Evolutionary conservation across 83 land plant species (phyloP).

Genomic region (Larix sibirica): DNA sequence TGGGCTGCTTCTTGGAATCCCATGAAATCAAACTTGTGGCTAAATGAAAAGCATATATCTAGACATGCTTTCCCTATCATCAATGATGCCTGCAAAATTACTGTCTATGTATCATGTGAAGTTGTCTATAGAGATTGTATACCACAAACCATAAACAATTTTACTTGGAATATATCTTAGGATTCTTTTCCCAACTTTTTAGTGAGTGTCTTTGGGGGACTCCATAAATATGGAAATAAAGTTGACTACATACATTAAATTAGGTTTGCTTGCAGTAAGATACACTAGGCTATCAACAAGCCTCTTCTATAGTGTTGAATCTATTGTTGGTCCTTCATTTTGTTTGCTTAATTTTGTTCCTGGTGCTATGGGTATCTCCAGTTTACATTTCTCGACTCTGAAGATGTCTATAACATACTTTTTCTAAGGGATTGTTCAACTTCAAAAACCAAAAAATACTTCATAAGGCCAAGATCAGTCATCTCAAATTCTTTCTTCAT

Average conservation of each 20-base stretch:
- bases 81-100: not conserved
- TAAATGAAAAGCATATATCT: not conserved
- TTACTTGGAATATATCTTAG: not conserved
- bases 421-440: not conserved
- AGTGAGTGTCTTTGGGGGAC: not conserved
- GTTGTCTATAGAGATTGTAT: not conserved
- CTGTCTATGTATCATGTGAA: not conserved
- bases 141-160: not conserved
- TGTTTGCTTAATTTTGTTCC: not conserved
- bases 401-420: not conserved
- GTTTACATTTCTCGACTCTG: not conserved
- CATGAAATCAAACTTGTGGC: not conserved
- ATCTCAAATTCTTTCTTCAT: not conserved
- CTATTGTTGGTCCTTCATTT: not conserved
- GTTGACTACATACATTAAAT: not conserved
- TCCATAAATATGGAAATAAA: not conserved
- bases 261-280: constrained; percentile 3
- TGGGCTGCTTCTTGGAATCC: not conserved
- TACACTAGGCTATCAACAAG: not conserved
- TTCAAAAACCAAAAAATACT: not conserved
- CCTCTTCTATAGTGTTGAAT: not conserved
- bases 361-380: not conserved
- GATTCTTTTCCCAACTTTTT: not conserved
- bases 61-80: not conserved
- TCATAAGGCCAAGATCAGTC: not conserved